These are phyloP conservation scores for Elasticomyces elasticus DNA, from an alignment of 495 filamentous ascomycete genomes.

Conservation along the genomic window DNA sequence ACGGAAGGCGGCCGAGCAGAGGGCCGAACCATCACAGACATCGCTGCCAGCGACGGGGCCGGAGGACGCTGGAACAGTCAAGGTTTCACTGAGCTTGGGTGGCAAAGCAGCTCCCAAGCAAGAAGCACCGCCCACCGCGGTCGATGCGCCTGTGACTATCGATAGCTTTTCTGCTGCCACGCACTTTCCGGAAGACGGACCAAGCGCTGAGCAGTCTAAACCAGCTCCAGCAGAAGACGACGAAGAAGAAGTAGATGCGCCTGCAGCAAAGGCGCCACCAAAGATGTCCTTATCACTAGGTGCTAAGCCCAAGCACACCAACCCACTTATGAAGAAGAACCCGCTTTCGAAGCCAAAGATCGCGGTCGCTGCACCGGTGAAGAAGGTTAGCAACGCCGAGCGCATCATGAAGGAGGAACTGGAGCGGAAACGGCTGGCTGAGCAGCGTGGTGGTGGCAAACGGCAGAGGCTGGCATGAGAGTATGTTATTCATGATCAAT, in stretches of 20 bases:
- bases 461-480: constrained; percentile 15
- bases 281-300: constrained; percentile 19
- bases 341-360: constrained; percentile 19
- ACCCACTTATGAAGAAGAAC: constrained; percentile 27
- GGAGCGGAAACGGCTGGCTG: constrained; percentile 23
- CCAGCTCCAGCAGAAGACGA: not conserved
- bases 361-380: constrained; percentile 12
- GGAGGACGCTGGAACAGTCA: constrained; percentile 7
- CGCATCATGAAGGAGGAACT: constrained; percentile 30
- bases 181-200: constrained; percentile 24
- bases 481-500: not conserved
- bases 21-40: constrained; percentile 31
- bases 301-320: constrained; percentile 23
- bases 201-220: not conserved
- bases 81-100: constrained; percentile 19
- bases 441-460: constrained; percentile 13
- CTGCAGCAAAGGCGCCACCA: constrained; percentile 2
- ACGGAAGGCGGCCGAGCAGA: constrained; percentile 38
- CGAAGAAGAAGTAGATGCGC: not conserved
- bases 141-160: constrained; percentile 70
- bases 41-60: not conserved
- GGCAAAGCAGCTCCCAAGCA: constrained; percentile 10
- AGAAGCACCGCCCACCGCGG: not conserved
- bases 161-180: constrained; percentile 41
- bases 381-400: constrained; percentile 32